Evolutionary conservation across 169 alveolate species (phyloP).

Genomic region (Cryptosporidium felis): DNA sequence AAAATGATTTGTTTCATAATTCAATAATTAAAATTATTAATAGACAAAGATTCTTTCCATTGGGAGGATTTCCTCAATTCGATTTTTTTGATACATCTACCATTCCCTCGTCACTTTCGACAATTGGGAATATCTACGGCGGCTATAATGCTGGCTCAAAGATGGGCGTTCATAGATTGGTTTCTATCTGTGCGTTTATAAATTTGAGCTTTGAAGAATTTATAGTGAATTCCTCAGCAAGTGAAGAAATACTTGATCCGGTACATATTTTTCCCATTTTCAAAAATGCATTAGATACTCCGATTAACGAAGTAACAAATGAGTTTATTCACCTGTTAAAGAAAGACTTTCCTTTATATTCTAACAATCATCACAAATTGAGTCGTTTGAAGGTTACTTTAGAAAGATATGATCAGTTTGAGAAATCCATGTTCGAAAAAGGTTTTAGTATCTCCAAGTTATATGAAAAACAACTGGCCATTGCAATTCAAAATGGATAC

Average conservation of each 20-base stretch:
- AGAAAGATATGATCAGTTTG: background rate
- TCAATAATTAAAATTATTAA: conserved; percentile 6
- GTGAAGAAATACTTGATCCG: background rate
- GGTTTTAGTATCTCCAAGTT: background rate
- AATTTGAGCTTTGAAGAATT: conserved; percentile 41
- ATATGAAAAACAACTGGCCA: conserved; percentile 21
- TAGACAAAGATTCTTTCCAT: conserved; percentile 43
- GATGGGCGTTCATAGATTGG: background rate
- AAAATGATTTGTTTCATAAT: conserved; percentile 19
- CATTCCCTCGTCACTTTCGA: background rate
- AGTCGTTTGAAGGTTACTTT: background rate
- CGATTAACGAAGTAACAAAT: background rate
- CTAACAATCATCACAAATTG: background rate
- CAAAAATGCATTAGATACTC: background rate
- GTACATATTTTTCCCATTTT: background rate
- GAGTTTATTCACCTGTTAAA: background rate
- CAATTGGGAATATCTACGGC: background rate
- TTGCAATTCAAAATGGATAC: conserved; percentile 37
- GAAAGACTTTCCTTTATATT: conserved; percentile 16
- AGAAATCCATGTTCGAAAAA: background rate
- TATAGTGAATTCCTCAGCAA: background rate
- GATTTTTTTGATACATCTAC: conserved; percentile 11
- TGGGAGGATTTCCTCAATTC: conserved; percentile 19
- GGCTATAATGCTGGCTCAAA: background rate
- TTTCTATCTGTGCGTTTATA: conserved; percentile 1